Percentiles rank a stretch among this genome's conserved stretches.
Conservation (phyloP, 2,329 filamentous ascomycete species). For the Xylariales sp. region DNA sequence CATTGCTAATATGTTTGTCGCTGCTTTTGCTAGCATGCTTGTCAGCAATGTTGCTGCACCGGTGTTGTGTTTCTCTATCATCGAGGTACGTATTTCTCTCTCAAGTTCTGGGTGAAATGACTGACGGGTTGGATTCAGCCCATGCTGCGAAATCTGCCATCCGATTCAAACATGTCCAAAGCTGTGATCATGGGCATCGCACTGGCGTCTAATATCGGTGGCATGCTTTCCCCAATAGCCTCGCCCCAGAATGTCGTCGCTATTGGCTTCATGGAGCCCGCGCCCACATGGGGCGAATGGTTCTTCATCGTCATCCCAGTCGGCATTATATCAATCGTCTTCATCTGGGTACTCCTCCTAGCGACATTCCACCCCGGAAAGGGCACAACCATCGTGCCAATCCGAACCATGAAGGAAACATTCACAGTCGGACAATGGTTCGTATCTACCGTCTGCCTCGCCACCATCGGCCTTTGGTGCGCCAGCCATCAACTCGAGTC, state of each 20-base stretch:
- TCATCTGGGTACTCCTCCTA: constrained; percentile 87
- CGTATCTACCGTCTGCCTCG: constrained; percentile 75
- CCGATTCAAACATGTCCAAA: constrained; percentile 90
- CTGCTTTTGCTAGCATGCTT: constrained; percentile 97
- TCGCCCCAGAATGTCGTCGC: constrained; percentile 97
- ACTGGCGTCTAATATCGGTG: constrained; percentile 89
- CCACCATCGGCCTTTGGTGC: constrained; percentile 90
- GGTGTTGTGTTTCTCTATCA: constrained; percentile 95
- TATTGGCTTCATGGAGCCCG: constrained; percentile 88
- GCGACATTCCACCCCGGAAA: constrained; percentile 79
- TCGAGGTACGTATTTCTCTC: constrained; percentile 59
- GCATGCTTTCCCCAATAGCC: constrained; percentile 93
- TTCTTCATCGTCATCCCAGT: constrained; percentile 95
- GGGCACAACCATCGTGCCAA: constrained; percentile 85
- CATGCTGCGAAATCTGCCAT: constrained; percentile 85
- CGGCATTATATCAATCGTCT: constrained; percentile 77
- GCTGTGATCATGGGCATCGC: constrained; percentile 94
- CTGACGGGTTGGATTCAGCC: no score
- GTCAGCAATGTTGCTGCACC: constrained; percentile 98
- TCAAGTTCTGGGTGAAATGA: not conserved
- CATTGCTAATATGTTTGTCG: constrained; percentile 97
- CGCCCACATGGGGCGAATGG: constrained; percentile 91
- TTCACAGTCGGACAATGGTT: constrained; percentile 93
- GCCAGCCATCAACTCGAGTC: constrained; percentile 81
- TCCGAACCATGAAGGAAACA: constrained; percentile 80